These are phyloP conservation scores for Hyphopichia wangnamkhiaoensis DNA, from an alignment of 1,139 yeast genomes.

Conservation along the genomic window DNA sequence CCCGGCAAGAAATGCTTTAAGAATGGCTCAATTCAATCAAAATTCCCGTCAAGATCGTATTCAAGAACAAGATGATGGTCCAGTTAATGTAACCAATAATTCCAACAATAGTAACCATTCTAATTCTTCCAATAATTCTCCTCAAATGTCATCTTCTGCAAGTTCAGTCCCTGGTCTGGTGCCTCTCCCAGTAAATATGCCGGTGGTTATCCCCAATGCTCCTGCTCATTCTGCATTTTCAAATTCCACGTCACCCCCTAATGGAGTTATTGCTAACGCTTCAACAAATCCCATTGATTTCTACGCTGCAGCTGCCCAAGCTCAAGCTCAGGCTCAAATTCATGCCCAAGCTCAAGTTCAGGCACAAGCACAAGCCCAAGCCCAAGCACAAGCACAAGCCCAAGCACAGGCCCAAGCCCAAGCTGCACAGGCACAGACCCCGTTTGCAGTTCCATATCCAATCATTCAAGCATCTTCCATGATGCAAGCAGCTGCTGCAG, in stretches of 20 bases:
- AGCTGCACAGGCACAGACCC: constrained; percentile 8
- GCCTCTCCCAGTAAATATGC: constrained; percentile 1
- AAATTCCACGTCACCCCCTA: constrained; percentile 4
- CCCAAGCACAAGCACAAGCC: constrained; percentile 8
- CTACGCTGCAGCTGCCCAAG: constrained; percentile 5
- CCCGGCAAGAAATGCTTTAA: constrained; percentile 50
- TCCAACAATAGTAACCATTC: background rate
- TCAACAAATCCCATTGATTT: constrained; percentile 2
- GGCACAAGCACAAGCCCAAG: constrained; percentile 2
- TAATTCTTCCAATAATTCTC: constrained; percentile 4
- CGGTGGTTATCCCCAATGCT: background rate
- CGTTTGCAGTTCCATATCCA: constrained; percentile 18
- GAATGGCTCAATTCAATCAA: constrained; percentile 54
- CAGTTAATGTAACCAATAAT: background rate
- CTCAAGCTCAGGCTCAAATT: constrained; percentile 8
- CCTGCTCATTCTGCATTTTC: constrained; percentile 2
- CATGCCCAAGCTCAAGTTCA: constrained; percentile 9
- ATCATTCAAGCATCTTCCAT: constrained; percentile 11
- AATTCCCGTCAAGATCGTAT: constrained; percentile 35
- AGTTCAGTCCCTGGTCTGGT: background rate
- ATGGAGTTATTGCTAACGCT: background rate
- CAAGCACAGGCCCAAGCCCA: constrained; percentile 8
- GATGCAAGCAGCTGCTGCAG: constrained; percentile 2
- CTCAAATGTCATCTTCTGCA: background rate
- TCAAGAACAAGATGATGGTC: constrained; percentile 21